Base-by-base conservation (phyloP, 495 filamentous ascomycete genomes). In the Melanomma pulvis-pyrius region DNA sequence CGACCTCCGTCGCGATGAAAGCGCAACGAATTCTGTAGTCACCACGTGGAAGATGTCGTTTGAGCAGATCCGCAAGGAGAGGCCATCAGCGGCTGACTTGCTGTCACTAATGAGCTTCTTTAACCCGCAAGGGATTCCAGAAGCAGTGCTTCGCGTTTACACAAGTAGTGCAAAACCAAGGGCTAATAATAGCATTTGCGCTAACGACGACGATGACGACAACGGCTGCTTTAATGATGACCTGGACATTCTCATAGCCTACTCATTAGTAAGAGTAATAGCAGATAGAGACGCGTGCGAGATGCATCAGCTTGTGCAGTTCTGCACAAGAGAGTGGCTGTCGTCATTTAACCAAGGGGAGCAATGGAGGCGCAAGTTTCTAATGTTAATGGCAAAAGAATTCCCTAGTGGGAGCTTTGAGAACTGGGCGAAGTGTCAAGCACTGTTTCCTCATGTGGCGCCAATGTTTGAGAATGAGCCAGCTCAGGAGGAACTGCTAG, bases 1-100 rank as follows among this genome's bases (percentile, higher is more conserved):
- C 9, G 71, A 74, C 64, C 63, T 76, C 13, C 71, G 74, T 7
- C 69, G 76, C 41, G 77, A 79, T 30, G 28, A 49, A 70, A 62
- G 39, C 22, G 56, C 67, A 30, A 62, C 51, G 1, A 72, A 80
- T 60, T 74, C 78, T 2, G 68, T 83, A 5, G 69, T 80, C n/a
- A 75, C 71, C 5, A 82, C 80, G 21, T 83, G 78, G 80, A 58
- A 75, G 58, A 71, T 83, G n/a, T 81, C 80, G 0, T 84, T 83
- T 61, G 72, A 80, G 12, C 76, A 80, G 9, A 79, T 84, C 50
- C 39, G 65, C 36, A 15, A 25, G 9, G 55, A 72, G 39, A 65
- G 63, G 32, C 52, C 52, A 21, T 39, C 41, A 13, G 75, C 74
- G 15, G 63, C 60, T 2, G 52, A 73, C n/a, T 50, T 79, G 24